These are phyloP conservation scores for Saxophila tyrrhenica DNA, from an alignment of 495 filamentous ascomycete genomes.

Conservation along the genomic window DNA sequence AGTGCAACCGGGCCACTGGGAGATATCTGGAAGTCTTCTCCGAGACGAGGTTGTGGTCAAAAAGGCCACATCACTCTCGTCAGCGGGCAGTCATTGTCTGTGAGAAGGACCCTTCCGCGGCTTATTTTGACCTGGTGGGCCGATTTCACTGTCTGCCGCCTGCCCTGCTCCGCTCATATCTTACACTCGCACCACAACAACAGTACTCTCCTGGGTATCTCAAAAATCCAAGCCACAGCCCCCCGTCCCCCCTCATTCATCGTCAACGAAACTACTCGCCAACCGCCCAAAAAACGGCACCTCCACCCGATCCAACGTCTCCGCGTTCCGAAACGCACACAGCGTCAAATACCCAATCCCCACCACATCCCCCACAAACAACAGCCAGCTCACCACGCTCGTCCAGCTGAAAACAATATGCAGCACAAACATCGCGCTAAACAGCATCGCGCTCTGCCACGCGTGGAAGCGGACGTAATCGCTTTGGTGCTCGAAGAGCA, in stretches of 20 bases:
- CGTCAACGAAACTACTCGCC: constrained; percentile 84
- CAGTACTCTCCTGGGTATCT: no score
- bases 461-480: constrained; percentile 97
- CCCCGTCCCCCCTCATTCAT: constrained; percentile 58
- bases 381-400: constrained; percentile 67
- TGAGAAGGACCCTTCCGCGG: no score
- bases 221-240: no score
- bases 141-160: no score
- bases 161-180: no score
- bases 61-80: no score
- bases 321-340: constrained; percentile 78
- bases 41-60: no score
- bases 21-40: no score
- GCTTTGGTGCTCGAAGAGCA: constrained; percentile 84
- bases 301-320: constrained; percentile 83
- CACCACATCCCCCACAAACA: constrained; percentile 62
- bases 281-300: constrained; percentile 77
- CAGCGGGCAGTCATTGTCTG: no score
- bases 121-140: no score
- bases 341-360: constrained; percentile 68
- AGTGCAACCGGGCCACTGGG: no score
- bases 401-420: constrained; percentile 83
- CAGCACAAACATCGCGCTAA: constrained; percentile 69
- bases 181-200: not conserved
- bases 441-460: constrained; percentile 85